Base-by-base conservation (phyloP, 352 stramenopile genomes). In the Phytophthora ramorum region DNA sequence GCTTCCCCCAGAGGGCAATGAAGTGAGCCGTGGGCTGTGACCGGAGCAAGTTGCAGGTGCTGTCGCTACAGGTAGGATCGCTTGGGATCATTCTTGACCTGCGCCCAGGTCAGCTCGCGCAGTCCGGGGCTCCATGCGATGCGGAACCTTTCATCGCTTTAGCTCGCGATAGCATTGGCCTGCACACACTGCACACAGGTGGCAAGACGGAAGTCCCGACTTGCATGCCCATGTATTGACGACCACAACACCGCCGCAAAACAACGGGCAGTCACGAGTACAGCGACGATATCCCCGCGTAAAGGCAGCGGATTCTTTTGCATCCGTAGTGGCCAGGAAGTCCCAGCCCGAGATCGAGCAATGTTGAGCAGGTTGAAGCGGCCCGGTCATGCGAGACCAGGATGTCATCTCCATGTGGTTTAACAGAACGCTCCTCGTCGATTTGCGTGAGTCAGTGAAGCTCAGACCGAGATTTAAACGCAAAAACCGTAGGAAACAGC, bases 161-260 rank as follows among this genome's bases (percentile, higher is more conserved):
- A 54, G 6, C 22, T 20, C 54, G 16, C 16, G 3, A 4, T 34
- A 43, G 53, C 37, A 54, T 32, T 48, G 37, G 12, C 20, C 9
- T 58, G 53, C 52, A 68, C 28, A 44, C 19, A 35, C 40, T 64
- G 62, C 62, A 64, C 63, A 48, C 63, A 71, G 41, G 56, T 62
- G 56, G 41, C 17, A 12, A 17, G 13, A 7, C 28, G 26, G 63
- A 71, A 69, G 52, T 70, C 62, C 62, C 47, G 20, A 10, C 7
- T 17, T 41, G 46, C n/a, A 17, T 6, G 24, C 24, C 24, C 2
- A 28, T 28, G n/a, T n/a, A n/a, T n/a, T n/a, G n/a, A n/a, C 24
- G 24, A 28, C 24, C 24, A 5, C 5, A 28, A 28, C 24, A 5
- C 24, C 24, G 8, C 48, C 19, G 1, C 24, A 35, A 32, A 14